Conservation (phyloP, 306 rosid genomes). For the Nissolia schottii region DNA sequence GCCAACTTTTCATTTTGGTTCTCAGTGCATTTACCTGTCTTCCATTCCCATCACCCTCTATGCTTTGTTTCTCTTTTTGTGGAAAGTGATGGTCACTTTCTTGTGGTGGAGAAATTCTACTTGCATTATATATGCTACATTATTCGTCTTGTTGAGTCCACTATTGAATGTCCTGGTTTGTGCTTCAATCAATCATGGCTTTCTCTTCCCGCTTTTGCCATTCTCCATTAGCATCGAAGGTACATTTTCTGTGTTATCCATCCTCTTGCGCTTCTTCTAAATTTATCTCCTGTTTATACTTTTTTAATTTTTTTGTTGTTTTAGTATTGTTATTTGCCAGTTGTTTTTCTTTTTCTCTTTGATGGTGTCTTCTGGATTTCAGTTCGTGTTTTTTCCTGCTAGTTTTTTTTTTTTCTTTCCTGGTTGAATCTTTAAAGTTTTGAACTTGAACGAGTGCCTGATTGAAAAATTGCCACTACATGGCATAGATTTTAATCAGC, state of each 20-base stretch:
- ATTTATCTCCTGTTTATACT: background rate
- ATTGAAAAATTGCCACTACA: background rate
- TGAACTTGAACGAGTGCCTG: background rate
- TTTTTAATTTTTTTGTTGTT: too few species aligned
- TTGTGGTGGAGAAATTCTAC: too few species aligned
- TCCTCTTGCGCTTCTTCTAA: constrained; percentile 4
- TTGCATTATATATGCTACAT: background rate
- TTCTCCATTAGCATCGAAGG: constrained; percentile 58
- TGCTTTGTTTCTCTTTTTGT: constrained; percentile 7
- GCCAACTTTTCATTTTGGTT: constrained; percentile 16
- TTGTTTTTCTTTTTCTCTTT: background rate
- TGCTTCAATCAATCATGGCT: constrained; percentile 45
- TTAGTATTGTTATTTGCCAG: too few species aligned
- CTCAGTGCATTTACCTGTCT: constrained; percentile 28
- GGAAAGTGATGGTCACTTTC: constrained; percentile 16
- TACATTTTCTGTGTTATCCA: constrained; percentile 7
- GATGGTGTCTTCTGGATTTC: background rate
- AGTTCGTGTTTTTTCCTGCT: background rate
- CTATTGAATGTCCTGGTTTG: constrained; percentile 18
- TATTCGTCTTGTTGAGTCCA: constrained; percentile 17
- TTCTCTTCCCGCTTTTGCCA: constrained; percentile 43
- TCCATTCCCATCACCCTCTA: constrained; percentile 13
- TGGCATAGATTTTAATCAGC: background rate
- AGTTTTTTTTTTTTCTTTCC: background rate
- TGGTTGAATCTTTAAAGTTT: background rate